phyloP scores from a whole-genome alignment of 495 filamentous ascomycete genomes.

The Astrocystis sublimbata region DNA sequence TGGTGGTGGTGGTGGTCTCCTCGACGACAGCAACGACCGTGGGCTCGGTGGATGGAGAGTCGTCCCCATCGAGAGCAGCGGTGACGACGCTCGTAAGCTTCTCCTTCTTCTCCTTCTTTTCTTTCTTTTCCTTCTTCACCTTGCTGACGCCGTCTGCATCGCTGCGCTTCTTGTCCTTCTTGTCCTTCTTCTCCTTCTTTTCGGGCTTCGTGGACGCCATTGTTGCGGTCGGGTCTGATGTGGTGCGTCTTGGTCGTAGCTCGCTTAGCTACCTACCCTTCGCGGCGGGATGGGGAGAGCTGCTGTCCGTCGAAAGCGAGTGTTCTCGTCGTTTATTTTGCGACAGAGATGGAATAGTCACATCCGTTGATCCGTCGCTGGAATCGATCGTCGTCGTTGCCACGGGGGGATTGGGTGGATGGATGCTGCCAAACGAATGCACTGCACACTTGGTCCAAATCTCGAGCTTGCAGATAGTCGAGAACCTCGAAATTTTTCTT shows the following conservation, averaged over 20 bases:
- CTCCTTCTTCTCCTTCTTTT: conserved; percentile 66
- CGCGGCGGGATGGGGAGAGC: no score
- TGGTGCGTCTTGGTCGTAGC: no score
- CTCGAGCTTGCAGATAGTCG: not conserved
- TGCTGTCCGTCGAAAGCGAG: no score
- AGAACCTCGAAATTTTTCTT: conserved; percentile 21
- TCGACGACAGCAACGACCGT: conserved; percentile 39
- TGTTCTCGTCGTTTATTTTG: no score
- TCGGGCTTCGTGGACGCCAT: conserved; percentile 46
- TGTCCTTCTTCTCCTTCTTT: conserved; percentile 70
- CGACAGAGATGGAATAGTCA: no score
- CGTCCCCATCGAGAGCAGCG: conserved; percentile 43
- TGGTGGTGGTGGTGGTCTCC: conserved; percentile 51
- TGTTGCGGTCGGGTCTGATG: not conserved
- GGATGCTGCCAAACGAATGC: not conserved
- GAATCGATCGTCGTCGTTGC: no score
- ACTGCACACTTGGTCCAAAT: not conserved
- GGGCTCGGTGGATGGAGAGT: conserved; percentile 27
- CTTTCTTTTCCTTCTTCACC: conserved; percentile 71
- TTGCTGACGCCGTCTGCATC: conserved; percentile 76
- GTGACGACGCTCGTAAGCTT: conserved; percentile 56
- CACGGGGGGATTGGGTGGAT: no score
- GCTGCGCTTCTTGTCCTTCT: conserved; percentile 80
- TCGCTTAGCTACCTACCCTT: no score
- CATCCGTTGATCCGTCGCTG: no score